Percentiles rank a stretch among this genome's conserved stretches.
These are phyloP conservation scores for Zanthoxylum bungeanum DNA, from an alignment of 345 rosid species.

Conservation along the genomic window DNA sequence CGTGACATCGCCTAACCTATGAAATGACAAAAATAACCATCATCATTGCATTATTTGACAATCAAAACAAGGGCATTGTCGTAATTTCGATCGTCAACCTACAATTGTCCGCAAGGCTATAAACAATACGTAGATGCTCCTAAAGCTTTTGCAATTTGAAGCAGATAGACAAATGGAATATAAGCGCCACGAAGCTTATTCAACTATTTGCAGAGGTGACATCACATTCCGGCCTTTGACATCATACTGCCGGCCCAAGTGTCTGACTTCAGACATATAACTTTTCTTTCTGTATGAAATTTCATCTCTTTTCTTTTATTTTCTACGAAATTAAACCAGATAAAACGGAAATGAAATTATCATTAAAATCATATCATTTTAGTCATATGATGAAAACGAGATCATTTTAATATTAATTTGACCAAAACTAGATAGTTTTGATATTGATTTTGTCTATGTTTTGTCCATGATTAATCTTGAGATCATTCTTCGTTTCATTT, in stretches of 20 bases:
- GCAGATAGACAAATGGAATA: conserved; percentile 27
- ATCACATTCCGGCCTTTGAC: conserved; percentile 12
- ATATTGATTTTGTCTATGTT: no score
- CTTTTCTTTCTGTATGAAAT: neutral
- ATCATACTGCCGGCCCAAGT: neutral
- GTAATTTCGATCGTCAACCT: conserved; percentile 10
- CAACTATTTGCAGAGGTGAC: conserved; percentile 9
- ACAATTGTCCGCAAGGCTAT: conserved; percentile 7
- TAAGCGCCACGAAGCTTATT: conserved; percentile 18
- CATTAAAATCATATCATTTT: no score
- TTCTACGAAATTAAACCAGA: no score
- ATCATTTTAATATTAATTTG: no score
- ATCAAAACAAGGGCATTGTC: conserved; percentile 2
- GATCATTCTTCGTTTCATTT: neutral
- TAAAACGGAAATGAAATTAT: no score
- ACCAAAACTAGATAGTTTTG: no score
- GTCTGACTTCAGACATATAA: conserved; percentile 8
- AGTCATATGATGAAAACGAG: no score
- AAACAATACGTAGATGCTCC: conserved; percentile 14
- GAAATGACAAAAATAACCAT: conserved; percentile 25
- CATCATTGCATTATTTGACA: neutral
- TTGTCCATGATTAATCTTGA: no score
- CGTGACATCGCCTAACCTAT: neutral
- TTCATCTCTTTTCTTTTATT: neutral
- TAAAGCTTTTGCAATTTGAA: conserved; percentile 4